Conservation (phyloP, 2,329 filamentous ascomycete genomes). For the Rhytidhysteron rufulum region DNA sequence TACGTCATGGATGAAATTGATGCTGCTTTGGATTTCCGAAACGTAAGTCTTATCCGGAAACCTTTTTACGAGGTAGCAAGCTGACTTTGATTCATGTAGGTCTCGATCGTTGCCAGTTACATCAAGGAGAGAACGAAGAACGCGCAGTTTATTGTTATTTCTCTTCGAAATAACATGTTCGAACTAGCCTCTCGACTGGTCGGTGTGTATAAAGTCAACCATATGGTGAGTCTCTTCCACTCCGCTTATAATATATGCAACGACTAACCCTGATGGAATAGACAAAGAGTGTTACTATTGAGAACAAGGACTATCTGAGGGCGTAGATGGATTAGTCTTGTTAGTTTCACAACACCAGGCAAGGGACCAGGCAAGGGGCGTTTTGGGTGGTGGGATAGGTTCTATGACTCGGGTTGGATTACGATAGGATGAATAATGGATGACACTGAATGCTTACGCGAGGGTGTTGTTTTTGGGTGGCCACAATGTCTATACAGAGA, state of each 20-base stretch:
- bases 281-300: conserved; percentile 52
- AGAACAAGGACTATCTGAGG: conserved; percentile 52
- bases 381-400: too few relatives aligned
- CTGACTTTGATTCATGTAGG: conserved; percentile 46
- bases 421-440: too few relatives aligned
- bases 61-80: too few relatives aligned
- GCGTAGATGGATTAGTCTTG: too few relatives aligned
- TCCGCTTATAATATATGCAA: too few relatives aligned
- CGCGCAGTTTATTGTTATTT: conserved; percentile 98
- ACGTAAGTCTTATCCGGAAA: conserved; percentile 60
- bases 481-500: too few relatives aligned
- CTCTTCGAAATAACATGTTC: conserved; percentile 98
- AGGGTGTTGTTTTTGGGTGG: too few relatives aligned
- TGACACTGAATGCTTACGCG: too few relatives aligned
- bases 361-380: too few relatives aligned
- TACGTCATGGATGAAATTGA: conserved; percentile 99
- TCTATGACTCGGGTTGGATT: too few relatives aligned
- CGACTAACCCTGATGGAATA: too few relatives aligned
- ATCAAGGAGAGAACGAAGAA: conserved; percentile 99
- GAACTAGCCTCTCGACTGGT: conserved; percentile 93
- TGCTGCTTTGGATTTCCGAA: conserved; percentile 93
- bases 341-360: too few relatives aligned
- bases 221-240: conserved; percentile 60
- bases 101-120: conserved; percentile 96
- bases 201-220: conserved; percentile 98